These are phyloP conservation scores for Ceratocystis huliohia DNA, from an alignment of 2,329 filamentous ascomycete species.

Conservation along the genomic window DNA sequence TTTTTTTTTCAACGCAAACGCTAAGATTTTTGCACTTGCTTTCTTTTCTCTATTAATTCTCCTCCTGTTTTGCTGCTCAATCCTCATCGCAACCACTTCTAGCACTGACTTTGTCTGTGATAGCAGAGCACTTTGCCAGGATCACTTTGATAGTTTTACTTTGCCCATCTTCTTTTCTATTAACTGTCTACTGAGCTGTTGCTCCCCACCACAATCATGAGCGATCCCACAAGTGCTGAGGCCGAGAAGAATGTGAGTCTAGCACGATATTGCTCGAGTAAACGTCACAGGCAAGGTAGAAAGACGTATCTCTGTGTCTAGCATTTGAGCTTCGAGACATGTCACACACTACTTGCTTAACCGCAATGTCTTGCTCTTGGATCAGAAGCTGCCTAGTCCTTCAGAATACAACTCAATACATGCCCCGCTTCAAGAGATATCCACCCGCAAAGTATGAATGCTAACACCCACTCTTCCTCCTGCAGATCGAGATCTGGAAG, in stretches of 20 bases:
- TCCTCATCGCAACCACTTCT: conserved; percentile 19
- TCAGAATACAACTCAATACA: neutral
- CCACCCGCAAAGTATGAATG: neutral
- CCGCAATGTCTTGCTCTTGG: neutral
- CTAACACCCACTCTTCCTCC: neutral
- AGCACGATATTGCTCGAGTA: neutral
- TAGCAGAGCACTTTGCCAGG: conserved; percentile 21
- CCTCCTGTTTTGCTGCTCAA: conserved; percentile 7
- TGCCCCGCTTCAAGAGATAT: neutral
- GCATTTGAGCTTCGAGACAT: neutral
- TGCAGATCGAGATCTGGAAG: conserved; percentile 73
- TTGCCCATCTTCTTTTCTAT: conserved; percentile 14
- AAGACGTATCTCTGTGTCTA: neutral
- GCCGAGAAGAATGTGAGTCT: conserved; percentile 82
- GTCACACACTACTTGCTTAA: neutral
- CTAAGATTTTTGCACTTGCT: conserved; percentile 24
- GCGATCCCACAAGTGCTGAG: conserved; percentile 74
- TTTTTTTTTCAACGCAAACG: conserved; percentile 5
- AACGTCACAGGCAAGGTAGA: neutral
- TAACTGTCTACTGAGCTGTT: conserved; percentile 22
- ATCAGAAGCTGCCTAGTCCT: neutral
- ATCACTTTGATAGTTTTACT: conserved; percentile 1
- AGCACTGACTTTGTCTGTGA: conserved; percentile 22
- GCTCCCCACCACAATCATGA: conserved; percentile 50
- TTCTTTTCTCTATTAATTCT: conserved; percentile 8